These are phyloP conservation scores for Trichoderma virens DNA, from an alignment of 495 filamentous ascomycete species.

Conservation along the genomic window DNA sequence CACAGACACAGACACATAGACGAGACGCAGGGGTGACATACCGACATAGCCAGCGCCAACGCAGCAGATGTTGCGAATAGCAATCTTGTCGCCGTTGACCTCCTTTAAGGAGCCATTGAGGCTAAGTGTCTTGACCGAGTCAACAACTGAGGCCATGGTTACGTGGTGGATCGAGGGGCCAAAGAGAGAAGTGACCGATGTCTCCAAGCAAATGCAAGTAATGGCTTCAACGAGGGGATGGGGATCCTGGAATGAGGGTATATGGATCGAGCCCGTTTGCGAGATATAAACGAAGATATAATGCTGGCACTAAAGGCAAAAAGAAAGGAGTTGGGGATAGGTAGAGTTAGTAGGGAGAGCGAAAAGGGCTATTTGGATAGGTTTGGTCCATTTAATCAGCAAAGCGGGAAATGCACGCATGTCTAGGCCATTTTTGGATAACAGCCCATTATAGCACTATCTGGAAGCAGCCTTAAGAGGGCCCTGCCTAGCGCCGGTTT, in stretches of 20 bases:
- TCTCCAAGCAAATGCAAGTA: background rate
- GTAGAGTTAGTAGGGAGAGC: background rate
- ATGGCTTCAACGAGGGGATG: slow-evolving; percentile 3
- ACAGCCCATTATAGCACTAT: background rate
- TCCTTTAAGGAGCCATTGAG: slow-evolving; percentile 10
- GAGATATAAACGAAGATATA: background rate
- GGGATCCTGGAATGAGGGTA: slow-evolving; percentile 6
- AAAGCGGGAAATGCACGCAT: background rate
- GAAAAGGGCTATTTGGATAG: background rate
- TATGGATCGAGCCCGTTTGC: slow-evolving; percentile 1
- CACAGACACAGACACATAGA: background rate
- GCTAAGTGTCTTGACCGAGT: slow-evolving; percentile 9
- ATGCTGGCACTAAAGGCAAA: slow-evolving; percentile 6
- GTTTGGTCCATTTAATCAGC: background rate
- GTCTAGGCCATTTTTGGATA: background rate
- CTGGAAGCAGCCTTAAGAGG: background rate
- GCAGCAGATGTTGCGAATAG: slow-evolving; percentile 41
- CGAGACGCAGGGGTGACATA: slow-evolving; percentile 13
- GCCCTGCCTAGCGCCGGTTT: no score
- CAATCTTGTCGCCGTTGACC: slow-evolving; percentile 13
- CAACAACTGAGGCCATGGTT: slow-evolving; percentile 6
- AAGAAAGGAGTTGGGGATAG: slow-evolving; percentile 6
- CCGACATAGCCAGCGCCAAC: slow-evolving; percentile 27
- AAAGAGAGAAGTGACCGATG: background rate
- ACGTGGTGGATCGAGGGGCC: background rate